Conservation (phyloP, 148 eudicot genomes). For the Silene uniflora region DNA sequence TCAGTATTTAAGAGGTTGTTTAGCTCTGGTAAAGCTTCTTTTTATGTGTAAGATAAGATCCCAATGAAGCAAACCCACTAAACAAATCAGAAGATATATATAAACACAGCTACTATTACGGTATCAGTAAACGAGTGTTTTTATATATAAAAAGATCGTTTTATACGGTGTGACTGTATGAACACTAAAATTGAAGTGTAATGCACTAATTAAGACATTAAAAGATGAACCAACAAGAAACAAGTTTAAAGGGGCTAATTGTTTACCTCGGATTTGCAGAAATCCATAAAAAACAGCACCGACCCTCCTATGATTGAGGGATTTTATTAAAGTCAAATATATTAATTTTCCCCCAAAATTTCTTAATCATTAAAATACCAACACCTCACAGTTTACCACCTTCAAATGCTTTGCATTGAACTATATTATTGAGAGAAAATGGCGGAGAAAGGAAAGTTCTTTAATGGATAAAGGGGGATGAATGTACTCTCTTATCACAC, state of each 20-base stretch:
- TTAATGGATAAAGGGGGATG: constrained; percentile 26
- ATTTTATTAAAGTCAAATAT: constrained; percentile 17
- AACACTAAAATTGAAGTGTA: constrained; percentile 6
- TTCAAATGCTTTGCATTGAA: constrained; percentile 38
- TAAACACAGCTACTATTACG: too few species aligned
- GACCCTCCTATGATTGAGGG: constrained; percentile 64
- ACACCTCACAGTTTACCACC: not conserved
- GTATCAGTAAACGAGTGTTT: too few species aligned
- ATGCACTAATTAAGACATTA: not conserved
- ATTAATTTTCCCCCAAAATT: not conserved
- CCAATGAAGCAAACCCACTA: constrained; percentile 19
- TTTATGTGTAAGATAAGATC: constrained; percentile 18
- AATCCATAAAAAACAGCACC: constrained; percentile 42
- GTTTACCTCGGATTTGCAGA: constrained; percentile 35
- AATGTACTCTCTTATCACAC: too few species aligned
- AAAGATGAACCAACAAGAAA: not conserved
- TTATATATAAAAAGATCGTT: too few species aligned
- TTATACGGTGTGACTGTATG: not conserved
- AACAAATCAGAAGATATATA: constrained; percentile 17
- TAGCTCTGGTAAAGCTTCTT: not conserved
- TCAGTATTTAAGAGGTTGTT: constrained; percentile 1
- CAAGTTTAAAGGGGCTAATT: constrained; percentile 8
- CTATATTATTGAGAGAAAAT: constrained; percentile 28
- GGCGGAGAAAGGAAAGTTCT: constrained; percentile 46
- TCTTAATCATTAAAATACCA: constrained; percentile 4